Base-by-base conservation (phyloP, 306 rosid genomes). In the Cucurbita ficifolia region DNA sequence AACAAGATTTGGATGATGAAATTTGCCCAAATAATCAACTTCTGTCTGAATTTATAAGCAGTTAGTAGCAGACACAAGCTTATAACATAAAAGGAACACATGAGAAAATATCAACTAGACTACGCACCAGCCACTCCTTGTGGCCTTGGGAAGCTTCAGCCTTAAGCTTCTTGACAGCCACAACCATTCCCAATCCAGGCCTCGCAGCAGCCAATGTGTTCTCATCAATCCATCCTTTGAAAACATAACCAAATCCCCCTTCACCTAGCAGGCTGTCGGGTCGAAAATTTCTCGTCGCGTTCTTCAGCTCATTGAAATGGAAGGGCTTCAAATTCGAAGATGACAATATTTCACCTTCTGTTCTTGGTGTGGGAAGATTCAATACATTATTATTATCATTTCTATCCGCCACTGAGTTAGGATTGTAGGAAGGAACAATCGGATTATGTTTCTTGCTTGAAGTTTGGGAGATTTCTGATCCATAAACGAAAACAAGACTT, bases 241-340 rank as follows among this genome's bases (percentile, higher is more conserved):
- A 94, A 67, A 94, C 97, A 78, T 75, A 83, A 11, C 99, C 99
- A 59, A 94, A 94, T 76, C 97, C 99, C 8, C 99, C 99, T 86
- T 94, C 99, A 5, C 99, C 99, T 0, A 94, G 88, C 75, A 89
- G 92, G 81, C 94, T 91, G 75, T 94, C 99, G 0, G 90, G 86
- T 0, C 88, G 88, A 60, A 94, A 94, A 75, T 91, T 94, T 73
- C 89, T 83, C 9, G 99, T 94, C 29, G 96, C 97, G 33, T 82
- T 91, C 85, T 78, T 94, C 16, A 94, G 90, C 75, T 94, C 99
- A 68, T 76, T 86, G 86, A 87, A 87, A 57, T 88, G 49, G 77
- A 94, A 94, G 60, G 95, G 52, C 50, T 86, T 85, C 56, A 89
- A 83, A 86, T 91, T 87, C 1, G 96, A 87, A 52, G 96, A 91